These are phyloP conservation scores for Rhodotorula taiwanensis DNA, from an alignment of 768 basidiomycete genomes.

Conservation along the genomic window DNA sequence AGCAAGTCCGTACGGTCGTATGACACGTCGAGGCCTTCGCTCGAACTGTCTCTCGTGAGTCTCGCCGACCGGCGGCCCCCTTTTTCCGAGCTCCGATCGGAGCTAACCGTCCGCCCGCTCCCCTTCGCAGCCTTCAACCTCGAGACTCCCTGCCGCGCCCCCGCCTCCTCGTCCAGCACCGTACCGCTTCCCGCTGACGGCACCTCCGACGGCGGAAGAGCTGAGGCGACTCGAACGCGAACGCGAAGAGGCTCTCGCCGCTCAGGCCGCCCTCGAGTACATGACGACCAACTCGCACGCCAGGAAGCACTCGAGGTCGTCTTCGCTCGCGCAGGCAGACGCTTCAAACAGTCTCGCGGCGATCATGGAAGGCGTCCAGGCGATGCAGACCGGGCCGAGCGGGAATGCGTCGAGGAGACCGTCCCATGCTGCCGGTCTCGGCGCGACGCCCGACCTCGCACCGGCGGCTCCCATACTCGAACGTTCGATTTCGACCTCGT, in stretches of 20 bases:
- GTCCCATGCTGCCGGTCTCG: neutral
- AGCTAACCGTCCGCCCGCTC: neutral
- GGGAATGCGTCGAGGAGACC: neutral
- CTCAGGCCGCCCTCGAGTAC: constrained; percentile 31
- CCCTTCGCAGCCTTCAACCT: neutral
- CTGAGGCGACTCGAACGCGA: constrained; percentile 53
- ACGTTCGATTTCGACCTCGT: neutral
- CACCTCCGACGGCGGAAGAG: constrained; percentile 43
- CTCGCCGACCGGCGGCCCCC: no score
- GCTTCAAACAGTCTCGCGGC: no score
- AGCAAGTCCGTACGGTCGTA: no score
- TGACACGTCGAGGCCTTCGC: no score
- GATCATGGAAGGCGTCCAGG: no score
- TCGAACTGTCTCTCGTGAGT: no score
- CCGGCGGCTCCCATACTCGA: no score
- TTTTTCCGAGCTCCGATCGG: no score
- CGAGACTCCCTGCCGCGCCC: neutral
- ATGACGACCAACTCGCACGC: constrained; percentile 42
- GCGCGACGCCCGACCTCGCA: neutral
- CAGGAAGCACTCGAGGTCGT: constrained; percentile 15
- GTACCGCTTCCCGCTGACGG: constrained; percentile 1
- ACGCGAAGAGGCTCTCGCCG: constrained; percentile 51
- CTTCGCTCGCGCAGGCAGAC: constrained; percentile 4
- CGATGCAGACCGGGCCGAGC: no score
- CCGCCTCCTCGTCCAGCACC: constrained; percentile 48